Base-by-base conservation (phyloP, 352 stramenopile species). In the Phytophthora pistaciae region DNA sequence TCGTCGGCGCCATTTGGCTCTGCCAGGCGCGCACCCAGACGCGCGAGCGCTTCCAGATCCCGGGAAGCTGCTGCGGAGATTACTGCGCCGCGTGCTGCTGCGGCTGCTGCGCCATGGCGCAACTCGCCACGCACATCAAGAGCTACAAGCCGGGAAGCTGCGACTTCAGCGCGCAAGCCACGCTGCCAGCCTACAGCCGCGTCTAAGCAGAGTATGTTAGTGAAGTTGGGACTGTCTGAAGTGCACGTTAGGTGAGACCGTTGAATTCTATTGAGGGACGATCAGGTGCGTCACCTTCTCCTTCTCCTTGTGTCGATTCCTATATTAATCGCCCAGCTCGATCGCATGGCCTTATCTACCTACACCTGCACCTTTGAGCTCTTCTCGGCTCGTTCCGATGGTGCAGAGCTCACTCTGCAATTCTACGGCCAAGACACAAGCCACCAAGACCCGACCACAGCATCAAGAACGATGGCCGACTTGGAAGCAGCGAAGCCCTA, bases 51-150 rank as follows among this genome's bases (percentile, higher is more conserved):
- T 84, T 79, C 52, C 29, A 80, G 46, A 82, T 88, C 48, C 65
- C 72, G 4, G 80, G 80, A 5, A 64, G 49, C 21, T 72, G 55
- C 20, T 75, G 36, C 40, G 59, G 23, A 3, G 80, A 88, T 53
- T 75, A 50, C 48, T 75, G 63, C 31, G 62, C 53, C 9, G 40
- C 78, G 9, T 75, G 67, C 42, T 83, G 70, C 36, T 88, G 80
- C 65, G 42, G 53, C 9, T 80, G 69, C 57, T 87, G 77, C 68
- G 56, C 67, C 10, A 50, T 88, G 21, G 69, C 75, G 13, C 75
- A 90, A 54, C 68, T 87, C n/a, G 77, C 75, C 5, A 79, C 72
- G 1, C 79, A 89, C 60, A 52, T 81, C 31, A 84, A 87, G 59
- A 87, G 74, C 54, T 89, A 90, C 75, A 80, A 62, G 16, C 79